These are phyloP conservation scores for Calocybe gambosa DNA, from an alignment of 1,284 basidiomycete genomes.

Conservation along the genomic window DNA sequence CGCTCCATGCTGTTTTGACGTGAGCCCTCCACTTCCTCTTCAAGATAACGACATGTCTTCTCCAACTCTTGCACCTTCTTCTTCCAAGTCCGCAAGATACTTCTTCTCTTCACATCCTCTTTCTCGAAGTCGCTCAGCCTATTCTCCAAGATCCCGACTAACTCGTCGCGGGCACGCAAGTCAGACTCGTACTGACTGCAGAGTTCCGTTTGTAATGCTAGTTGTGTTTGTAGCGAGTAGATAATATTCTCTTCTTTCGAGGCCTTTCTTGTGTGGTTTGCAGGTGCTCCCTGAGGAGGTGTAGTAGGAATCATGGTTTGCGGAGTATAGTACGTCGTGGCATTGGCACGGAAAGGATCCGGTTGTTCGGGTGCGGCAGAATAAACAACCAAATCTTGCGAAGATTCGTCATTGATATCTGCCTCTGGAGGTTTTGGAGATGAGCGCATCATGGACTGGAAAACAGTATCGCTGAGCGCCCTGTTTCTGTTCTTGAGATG, in stretches of 20 bases:
- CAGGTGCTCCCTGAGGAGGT: constrained; percentile 40
- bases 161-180: constrained; percentile 61
- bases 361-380: constrained; percentile 37
- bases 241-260: constrained; percentile 67
- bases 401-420: constrained; percentile 55
- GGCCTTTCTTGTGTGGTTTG: constrained; percentile 50
- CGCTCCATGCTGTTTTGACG: constrained; percentile 63
- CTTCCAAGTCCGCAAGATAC: constrained; percentile 53
- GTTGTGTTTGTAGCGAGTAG: constrained; percentile 63
- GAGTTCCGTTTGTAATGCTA: constrained; percentile 62
- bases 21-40: constrained; percentile 64
- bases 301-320: constrained; percentile 64
- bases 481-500: constrained; percentile 38
- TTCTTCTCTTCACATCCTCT: constrained; percentile 53
- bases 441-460: constrained; percentile 44
- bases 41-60: constrained; percentile 51
- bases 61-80: constrained; percentile 70
- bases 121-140: constrained; percentile 49
- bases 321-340: constrained; percentile 71
- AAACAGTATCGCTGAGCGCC: constrained; percentile 55
- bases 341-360: constrained; percentile 66
- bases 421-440: constrained; percentile 40
- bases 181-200: constrained; percentile 71
- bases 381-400: constrained; percentile 41
- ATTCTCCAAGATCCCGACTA: constrained; percentile 53